These are phyloP conservation scores for Hygrophorus pudorinus DNA, from an alignment of 768 basidiomycete species.

Conservation along the genomic window DNA sequence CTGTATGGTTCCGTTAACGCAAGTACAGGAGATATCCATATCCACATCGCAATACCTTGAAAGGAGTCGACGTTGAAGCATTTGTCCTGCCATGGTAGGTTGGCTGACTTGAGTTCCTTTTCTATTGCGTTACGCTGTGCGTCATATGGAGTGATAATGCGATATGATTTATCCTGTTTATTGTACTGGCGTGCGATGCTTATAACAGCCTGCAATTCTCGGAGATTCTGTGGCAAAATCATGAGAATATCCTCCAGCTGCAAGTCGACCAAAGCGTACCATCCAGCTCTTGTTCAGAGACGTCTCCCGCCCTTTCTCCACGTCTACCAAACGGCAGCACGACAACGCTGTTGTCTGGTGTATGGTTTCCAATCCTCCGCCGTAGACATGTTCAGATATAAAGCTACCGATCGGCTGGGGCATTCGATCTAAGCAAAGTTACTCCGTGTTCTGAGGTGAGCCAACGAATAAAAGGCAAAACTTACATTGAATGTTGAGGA, in stretches of 20 bases:
- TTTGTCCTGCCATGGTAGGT: constrained; percentile 45
- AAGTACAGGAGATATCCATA: background rate
- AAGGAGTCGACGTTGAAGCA: constrained; percentile 75
- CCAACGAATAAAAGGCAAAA: background rate
- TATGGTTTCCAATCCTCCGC: constrained; percentile 34
- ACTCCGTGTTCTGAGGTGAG: background rate
- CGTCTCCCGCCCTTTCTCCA: constrained; percentile 22
- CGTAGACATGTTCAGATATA: constrained; percentile 51
- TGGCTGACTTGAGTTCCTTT: constrained; percentile 30
- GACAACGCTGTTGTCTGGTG: constrained; percentile 26
- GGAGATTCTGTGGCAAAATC: constrained; percentile 34
- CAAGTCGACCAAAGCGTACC: constrained; percentile 15
- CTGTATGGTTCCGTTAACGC: constrained; percentile 22
- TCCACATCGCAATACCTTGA: constrained; percentile 39
- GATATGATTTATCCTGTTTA: constrained; percentile 28
- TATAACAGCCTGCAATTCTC: constrained; percentile 38
- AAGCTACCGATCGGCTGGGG: constrained; percentile 52
- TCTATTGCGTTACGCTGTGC: constrained; percentile 51
- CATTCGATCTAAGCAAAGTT: constrained; percentile 40
- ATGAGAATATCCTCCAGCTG: background rate
- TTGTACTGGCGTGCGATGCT: constrained; percentile 35
- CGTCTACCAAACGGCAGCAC: constrained; percentile 54
- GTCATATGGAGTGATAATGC: constrained; percentile 71
- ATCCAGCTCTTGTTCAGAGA: constrained; percentile 25
- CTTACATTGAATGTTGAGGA: constrained; percentile 58